Conservation (phyloP, 1,139 yeast species). For the Pichia cactophila region DNA sequence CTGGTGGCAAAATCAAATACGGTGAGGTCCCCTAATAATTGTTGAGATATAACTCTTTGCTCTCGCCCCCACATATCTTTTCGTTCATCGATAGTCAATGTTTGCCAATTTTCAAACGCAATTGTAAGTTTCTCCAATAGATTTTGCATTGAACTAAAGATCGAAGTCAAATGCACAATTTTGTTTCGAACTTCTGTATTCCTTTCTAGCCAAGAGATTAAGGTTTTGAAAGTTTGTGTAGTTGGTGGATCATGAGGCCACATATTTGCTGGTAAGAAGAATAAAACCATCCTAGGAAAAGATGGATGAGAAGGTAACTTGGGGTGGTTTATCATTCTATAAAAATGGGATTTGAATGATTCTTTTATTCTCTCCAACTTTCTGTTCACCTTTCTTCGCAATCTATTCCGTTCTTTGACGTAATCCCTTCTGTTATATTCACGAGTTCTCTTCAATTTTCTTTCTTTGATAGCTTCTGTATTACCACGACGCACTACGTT, state of each 20-base stretch:
- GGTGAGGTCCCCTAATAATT: slow-evolving; percentile 33
- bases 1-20: slow-evolving; percentile 36
- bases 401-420: slow-evolving; percentile 35
- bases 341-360: slow-evolving; percentile 30
- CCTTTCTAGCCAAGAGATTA: slow-evolving; percentile 14
- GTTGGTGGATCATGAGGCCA: slow-evolving; percentile 49
- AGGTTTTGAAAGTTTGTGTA: slow-evolving; percentile 31
- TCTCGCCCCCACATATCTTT: slow-evolving; percentile 38
- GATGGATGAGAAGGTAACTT: slow-evolving; percentile 36
- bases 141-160: slow-evolving; percentile 9
- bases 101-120: slow-evolving; percentile 39
- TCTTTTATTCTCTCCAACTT: slow-evolving; percentile 30
- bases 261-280: slow-evolving; percentile 35
- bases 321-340: slow-evolving; percentile 33
- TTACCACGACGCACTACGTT: slow-evolving; percentile 45
- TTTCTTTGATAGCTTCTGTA: slow-evolving; percentile 32
- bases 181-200: slow-evolving; percentile 13
- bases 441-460: slow-evolving; percentile 34
- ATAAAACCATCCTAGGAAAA: slow-evolving; percentile 40
- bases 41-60: slow-evolving; percentile 37
- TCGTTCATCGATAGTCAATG: slow-evolving; percentile 29
- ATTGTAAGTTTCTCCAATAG: slow-evolving; percentile 29
- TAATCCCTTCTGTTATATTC: slow-evolving; percentile 39
- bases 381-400: slow-evolving; percentile 33
- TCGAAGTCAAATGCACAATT: slow-evolving; percentile 10